Evolutionary conservation across 805 yeast species (phyloP).

Genomic region (Cyberlindnera xylosilytica): DNA sequence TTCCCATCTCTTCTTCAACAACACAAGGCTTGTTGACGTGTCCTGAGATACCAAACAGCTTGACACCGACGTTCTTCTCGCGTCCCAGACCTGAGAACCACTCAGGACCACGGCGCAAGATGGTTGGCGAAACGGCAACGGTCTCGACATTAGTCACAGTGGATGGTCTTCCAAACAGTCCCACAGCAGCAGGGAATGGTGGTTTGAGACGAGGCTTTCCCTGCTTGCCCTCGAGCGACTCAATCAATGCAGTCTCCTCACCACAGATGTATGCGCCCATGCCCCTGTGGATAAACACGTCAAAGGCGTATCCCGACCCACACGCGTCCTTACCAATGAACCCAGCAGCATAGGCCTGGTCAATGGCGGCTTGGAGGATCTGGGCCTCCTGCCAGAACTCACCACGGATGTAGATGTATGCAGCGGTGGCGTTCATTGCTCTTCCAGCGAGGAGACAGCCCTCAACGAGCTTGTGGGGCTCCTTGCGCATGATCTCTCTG

Average conservation of each 20-base stretch:
- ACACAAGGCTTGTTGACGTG: slow-evolving; percentile 92
- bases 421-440: slow-evolving; percentile 92
- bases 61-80: slow-evolving; percentile 80
- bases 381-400: slow-evolving; percentile 84
- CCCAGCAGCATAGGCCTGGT: slow-evolving; percentile 83
- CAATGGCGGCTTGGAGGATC: slow-evolving; percentile 73
- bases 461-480: slow-evolving; percentile 87
- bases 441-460: slow-evolving; percentile 90
- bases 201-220: slow-evolving; percentile 94
- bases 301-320: slow-evolving; percentile 83
- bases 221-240: slow-evolving; percentile 87
- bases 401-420: slow-evolving; percentile 87
- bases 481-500: slow-evolving; percentile 86
- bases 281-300: slow-evolving; percentile 83
- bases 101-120: slow-evolving; percentile 82
- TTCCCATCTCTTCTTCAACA: slow-evolving; percentile 92
- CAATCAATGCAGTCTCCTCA: slow-evolving; percentile 88
- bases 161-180: slow-evolving; percentile 86
- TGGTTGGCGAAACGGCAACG: slow-evolving; percentile 86
- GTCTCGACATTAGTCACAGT: slow-evolving; percentile 92
- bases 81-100: slow-evolving; percentile 87
- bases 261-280: slow-evolving; percentile 94
- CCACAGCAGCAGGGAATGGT: slow-evolving; percentile 94
- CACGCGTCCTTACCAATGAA: slow-evolving; percentile 81
- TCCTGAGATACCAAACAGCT: slow-evolving; percentile 83